Conservation (phyloP, 352 stramenopile genomes). For the Phytophthora litchii region DNA sequence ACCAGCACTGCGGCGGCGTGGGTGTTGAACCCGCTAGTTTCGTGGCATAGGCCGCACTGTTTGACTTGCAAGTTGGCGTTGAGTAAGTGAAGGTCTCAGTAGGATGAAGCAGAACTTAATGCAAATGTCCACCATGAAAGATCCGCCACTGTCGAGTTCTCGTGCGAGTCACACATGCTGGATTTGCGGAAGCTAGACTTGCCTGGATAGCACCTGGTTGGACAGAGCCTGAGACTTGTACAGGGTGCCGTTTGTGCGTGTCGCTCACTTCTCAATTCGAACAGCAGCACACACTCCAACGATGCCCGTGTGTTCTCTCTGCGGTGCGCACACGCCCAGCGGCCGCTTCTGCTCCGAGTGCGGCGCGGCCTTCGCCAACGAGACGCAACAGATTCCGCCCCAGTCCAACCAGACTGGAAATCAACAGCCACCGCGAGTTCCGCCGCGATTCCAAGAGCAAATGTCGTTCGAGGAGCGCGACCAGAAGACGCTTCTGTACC, state of each 20-base stretch:
- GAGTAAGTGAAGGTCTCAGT: conserved; percentile 19
- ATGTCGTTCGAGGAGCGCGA: conserved; percentile 32
- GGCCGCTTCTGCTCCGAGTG: conserved; percentile 45
- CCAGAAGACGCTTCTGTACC: conserved; percentile 39
- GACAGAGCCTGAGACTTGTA: conserved; percentile 8
- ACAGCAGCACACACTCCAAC: conserved; percentile 10
- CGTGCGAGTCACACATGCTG: conserved; percentile 14
- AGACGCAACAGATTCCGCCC: neutral
- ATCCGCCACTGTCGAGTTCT: neutral
- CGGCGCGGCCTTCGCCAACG: conserved; percentile 29
- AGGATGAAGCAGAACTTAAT: neutral
- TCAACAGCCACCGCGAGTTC: conserved; percentile 7
- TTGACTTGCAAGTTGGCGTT: neutral
- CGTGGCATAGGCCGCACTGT: conserved; percentile 53
- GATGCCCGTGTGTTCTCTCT: conserved; percentile 22
- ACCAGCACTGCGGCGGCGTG: conserved; percentile 77
- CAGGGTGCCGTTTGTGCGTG: conserved; percentile 3
- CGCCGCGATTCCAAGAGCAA: conserved; percentile 34
- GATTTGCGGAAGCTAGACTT: conserved; percentile 7
- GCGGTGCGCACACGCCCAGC: conserved; percentile 20
- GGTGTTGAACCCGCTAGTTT: conserved; percentile 68
- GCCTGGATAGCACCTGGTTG: conserved; percentile 8
- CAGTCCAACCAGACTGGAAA: neutral
- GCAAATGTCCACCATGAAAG: conserved; percentile 3
- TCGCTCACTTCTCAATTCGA: conserved; percentile 18